These are phyloP conservation scores for Tylopilus subfusipes DNA, from an alignment of 768 basidiomycete genomes.

Conservation along the genomic window DNA sequence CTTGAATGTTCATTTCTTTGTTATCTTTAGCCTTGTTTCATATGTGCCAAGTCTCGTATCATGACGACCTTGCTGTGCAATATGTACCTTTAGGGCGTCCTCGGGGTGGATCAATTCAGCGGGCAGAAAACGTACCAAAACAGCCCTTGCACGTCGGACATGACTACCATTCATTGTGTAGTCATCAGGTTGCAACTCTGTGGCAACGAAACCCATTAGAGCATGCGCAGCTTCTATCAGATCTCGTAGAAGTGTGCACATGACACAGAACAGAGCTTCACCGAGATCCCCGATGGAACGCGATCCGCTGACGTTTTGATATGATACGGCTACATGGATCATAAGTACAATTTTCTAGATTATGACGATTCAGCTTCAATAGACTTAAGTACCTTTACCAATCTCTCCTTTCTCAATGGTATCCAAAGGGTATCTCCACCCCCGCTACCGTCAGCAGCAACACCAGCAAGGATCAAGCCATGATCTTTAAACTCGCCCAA, in stretches of 20 bases:
- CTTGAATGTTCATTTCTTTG: too few relatives aligned
- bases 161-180: background rate
- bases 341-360: constrained; percentile 3
- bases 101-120: too few relatives aligned
- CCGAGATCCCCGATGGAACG: background rate
- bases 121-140: background rate
- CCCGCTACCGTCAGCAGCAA: constrained; percentile 41
- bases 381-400: constrained; percentile 45
- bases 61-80: background rate
- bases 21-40: too few relatives aligned
- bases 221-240: too few relatives aligned
- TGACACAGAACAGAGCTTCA: background rate
- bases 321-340: background rate
- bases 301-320: background rate
- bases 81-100: background rate
- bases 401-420: constrained; percentile 73
- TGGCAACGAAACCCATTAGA: background rate
- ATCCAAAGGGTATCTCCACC: constrained; percentile 76
- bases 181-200: background rate
- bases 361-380: constrained; percentile 22
- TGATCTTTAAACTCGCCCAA: constrained; percentile 93
- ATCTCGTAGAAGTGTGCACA: too few relatives aligned
- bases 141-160: too few relatives aligned
- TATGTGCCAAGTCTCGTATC: background rate
- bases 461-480: constrained; percentile 59